Evolutionary conservation across 345 rosid species (phyloP).

Genomic region (Salix dunnii): DNA sequence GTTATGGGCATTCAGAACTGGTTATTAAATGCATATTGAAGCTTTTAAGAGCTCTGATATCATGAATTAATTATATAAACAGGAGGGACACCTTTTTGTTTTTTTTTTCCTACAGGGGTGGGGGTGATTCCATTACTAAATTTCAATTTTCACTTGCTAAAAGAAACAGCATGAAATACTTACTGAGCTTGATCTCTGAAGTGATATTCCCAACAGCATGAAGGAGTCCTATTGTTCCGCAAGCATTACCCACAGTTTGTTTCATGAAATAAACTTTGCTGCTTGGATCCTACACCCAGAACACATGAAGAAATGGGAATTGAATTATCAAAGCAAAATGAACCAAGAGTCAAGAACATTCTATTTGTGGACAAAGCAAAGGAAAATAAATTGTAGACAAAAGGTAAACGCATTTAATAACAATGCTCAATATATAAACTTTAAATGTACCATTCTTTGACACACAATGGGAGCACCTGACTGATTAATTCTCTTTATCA

Average conservation of each 20-base stretch:
- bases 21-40: too few relatives aligned
- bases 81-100: too few relatives aligned
- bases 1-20: too few relatives aligned
- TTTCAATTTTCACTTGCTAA: too few relatives aligned
- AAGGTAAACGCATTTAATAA: background rate
- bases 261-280: slow-evolving; percentile 82
- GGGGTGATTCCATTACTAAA: too few relatives aligned
- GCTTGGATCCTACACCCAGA: slow-evolving; percentile 47
- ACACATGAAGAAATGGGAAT: slow-evolving; percentile 3
- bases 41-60: too few relatives aligned
- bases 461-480: background rate
- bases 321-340: background rate
- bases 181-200: slow-evolving; percentile 69
- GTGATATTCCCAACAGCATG: slow-evolving; percentile 85
- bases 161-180: slow-evolving; percentile 21
- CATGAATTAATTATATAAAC: too few relatives aligned
- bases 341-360: too few relatives aligned
- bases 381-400: background rate
- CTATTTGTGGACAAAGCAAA: too few relatives aligned
- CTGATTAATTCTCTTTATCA: background rate
- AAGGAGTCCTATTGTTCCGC: slow-evolving; percentile 96
- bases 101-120: too few relatives aligned
- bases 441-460: too few relatives aligned
- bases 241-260: slow-evolving; percentile 97
- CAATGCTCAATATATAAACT: background rate